Conservation (phyloP, 345 rosid genomes). For the Hibiscus syriacus region DNA sequence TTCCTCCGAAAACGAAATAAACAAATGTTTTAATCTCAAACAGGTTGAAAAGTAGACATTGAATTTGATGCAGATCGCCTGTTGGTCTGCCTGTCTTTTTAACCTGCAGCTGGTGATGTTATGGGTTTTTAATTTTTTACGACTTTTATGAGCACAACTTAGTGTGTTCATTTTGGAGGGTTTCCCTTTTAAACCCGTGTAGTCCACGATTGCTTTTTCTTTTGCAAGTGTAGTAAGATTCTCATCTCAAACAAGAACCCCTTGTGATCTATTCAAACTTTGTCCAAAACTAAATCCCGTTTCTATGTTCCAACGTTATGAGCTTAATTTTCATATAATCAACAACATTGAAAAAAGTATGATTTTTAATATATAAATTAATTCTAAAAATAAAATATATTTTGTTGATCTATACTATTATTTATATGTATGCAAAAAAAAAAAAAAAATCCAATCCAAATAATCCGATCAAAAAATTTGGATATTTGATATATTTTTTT, state of each 20-base stretch:
- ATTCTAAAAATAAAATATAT: too few species aligned
- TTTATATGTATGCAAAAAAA: too few species aligned
- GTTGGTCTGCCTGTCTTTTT: background rate
- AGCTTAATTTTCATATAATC: background rate
- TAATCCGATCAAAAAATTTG: too few species aligned
- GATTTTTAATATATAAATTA: too few species aligned
- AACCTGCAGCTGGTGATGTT: background rate
- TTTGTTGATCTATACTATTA: too few species aligned
- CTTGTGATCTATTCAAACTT: background rate
- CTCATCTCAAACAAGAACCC: background rate
- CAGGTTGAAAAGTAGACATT: background rate
- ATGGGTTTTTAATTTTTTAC: background rate
- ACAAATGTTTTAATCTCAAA: background rate
- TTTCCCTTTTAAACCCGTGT: background rate
- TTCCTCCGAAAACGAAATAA: too few species aligned
- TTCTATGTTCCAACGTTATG: background rate
- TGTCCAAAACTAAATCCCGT: background rate
- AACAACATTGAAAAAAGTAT: too few species aligned
- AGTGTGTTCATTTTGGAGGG: background rate
- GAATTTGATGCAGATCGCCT: background rate
- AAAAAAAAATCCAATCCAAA: too few species aligned
- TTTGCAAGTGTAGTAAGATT: background rate
- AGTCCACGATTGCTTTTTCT: conserved; percentile 1
- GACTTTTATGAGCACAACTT: background rate
- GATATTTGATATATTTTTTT: too few species aligned